phyloP scores from a whole-genome alignment of 352 stramenopile species.

The Pythium myriotylum region DNA sequence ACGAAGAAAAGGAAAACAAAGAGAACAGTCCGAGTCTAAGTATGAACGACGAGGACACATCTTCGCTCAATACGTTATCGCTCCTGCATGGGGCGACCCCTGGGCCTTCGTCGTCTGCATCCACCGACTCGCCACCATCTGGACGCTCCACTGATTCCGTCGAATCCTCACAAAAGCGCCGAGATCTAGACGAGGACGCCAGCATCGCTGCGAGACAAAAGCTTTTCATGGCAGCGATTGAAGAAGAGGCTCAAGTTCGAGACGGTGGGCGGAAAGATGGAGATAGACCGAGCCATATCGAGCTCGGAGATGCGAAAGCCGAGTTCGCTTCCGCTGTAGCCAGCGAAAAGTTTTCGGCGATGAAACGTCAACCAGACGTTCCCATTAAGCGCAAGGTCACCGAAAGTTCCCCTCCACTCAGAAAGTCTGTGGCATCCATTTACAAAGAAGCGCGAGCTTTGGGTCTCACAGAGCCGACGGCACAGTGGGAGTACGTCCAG shows the following conservation, averaged over 20 bases:
- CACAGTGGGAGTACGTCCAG: slow-evolving; percentile 49
- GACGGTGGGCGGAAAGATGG: not conserved
- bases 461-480: slow-evolving; percentile 33
- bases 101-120: slow-evolving; percentile 3
- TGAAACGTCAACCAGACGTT: not conserved
- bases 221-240: slow-evolving; percentile 57
- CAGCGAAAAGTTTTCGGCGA: no score
- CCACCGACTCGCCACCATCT: not conserved
- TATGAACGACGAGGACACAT: not conserved
- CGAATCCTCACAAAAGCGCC: not conserved
- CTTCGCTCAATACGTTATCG: slow-evolving; percentile 29
- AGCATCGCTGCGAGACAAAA: slow-evolving; percentile 44
- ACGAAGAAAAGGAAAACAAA: slow-evolving; percentile 38
- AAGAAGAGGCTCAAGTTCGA: slow-evolving; percentile 36
- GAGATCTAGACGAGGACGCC: not conserved
- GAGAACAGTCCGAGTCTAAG: slow-evolving; percentile 5
- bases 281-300: not conserved
- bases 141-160: not conserved
- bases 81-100: slow-evolving; percentile 11
- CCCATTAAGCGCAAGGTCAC: not conserved
- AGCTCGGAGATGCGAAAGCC: no score
- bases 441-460: slow-evolving; percentile 44
- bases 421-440: slow-evolving; percentile 39
- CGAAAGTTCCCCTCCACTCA: not conserved
- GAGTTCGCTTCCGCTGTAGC: no score